These are phyloP conservation scores for Diutina neorugosa DNA, from an alignment of 1,139 yeast genomes.

Conservation along the genomic window DNA sequence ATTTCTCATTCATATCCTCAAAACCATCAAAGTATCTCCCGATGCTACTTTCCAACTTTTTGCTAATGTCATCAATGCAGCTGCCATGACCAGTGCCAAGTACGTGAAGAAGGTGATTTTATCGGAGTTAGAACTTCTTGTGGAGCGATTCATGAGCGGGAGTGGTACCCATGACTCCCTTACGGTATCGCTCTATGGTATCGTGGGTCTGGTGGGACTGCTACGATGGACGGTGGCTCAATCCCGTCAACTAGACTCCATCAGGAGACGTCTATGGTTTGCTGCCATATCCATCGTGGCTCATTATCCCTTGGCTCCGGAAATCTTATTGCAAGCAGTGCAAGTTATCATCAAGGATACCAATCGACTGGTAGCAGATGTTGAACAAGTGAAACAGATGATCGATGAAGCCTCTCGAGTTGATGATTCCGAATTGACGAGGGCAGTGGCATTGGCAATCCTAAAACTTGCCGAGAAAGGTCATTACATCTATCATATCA, in stretches of 20 bases:
- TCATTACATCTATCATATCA: background rate
- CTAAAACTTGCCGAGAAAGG: background rate
- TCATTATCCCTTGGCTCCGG: background rate
- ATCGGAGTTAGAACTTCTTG: background rate
- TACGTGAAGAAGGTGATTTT: background rate
- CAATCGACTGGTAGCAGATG: background rate
- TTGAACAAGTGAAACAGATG: background rate
- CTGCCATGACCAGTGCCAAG: background rate
- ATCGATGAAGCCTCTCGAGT: background rate
- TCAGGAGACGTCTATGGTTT: background rate
- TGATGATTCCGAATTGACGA: too few species aligned
- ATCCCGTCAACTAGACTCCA: background rate
- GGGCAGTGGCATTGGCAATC: background rate
- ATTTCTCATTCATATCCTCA: background rate
- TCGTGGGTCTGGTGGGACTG: background rate
- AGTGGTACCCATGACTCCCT: background rate
- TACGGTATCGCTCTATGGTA: background rate
- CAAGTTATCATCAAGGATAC: background rate
- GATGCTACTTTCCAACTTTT: background rate
- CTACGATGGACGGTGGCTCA: background rate
- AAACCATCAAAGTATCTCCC: background rate
- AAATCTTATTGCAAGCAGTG: background rate
- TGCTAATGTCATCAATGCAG: background rate
- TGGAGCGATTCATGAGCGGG: background rate
- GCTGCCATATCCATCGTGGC: background rate